These are phyloP conservation scores for Sugiyamaella qingdaonensis DNA, from an alignment of 805 yeast genomes.

Conservation along the genomic window DNA sequence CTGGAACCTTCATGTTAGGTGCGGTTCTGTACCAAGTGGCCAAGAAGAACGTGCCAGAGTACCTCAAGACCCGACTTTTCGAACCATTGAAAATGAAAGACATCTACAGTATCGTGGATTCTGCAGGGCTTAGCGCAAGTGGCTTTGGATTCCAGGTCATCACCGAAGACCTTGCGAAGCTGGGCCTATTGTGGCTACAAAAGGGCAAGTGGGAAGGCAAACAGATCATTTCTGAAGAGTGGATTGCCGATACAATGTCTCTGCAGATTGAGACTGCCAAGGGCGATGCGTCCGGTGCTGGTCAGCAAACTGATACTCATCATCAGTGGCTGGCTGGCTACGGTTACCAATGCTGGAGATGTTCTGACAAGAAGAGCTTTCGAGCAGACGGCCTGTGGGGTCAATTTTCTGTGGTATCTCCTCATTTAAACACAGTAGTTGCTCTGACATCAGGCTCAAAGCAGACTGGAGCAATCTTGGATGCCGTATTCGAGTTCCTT, in stretches of 20 bases:
- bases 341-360: slow-evolving; percentile 17
- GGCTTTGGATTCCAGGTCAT: slow-evolving; percentile 16
- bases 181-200: slow-evolving; percentile 11
- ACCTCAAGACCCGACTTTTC: slow-evolving; percentile 13
- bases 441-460: slow-evolving; percentile 13
- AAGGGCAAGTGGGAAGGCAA: slow-evolving; percentile 16
- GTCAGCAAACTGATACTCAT: neutral
- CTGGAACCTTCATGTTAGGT: slow-evolving; percentile 17
- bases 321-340: slow-evolving; percentile 11
- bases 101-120: slow-evolving; percentile 2
- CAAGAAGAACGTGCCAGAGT: slow-evolving; percentile 13
- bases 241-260: slow-evolving; percentile 8
- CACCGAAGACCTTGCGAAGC: slow-evolving; percentile 17
- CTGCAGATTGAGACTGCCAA: slow-evolving; percentile 8
- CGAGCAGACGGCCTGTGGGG: slow-evolving; percentile 19
- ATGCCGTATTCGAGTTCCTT: neutral
- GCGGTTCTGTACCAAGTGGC: slow-evolving; percentile 13
- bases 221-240: slow-evolving; percentile 13
- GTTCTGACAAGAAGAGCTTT: slow-evolving; percentile 4
- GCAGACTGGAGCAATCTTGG: slow-evolving; percentile 3
- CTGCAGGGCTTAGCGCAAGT: slow-evolving; percentile 8
- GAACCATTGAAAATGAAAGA: slow-evolving; percentile 17
- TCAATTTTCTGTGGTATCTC: slow-evolving; percentile 14
- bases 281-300: neutral
- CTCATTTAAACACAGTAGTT: slow-evolving; percentile 10